Base-by-base conservation (phyloP, 257 asterid genomes). In the Galeopsis tetrahit region DNA sequence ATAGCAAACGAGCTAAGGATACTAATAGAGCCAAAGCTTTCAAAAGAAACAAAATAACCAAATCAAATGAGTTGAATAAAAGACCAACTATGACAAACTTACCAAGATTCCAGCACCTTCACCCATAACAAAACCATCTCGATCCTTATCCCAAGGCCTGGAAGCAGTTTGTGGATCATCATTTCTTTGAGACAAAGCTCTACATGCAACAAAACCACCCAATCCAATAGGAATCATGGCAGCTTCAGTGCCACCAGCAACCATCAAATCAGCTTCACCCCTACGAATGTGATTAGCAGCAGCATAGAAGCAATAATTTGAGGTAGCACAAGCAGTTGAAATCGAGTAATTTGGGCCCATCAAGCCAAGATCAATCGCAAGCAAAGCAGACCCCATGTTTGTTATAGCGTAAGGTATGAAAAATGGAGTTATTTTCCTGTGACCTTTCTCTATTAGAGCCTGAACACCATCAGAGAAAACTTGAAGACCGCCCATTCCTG, bases 251-350 rank as follows among this genome's bases (percentile, higher is more conserved):
- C 97, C 98, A 65, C 98, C 98, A 64, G 90, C 95, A 49, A 93
- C 58, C 97, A 93, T 93, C 76, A 90, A 64, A 83, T 93, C 98
- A 73, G 97, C 95, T 81, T 93, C 98, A n/a, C 98, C 98, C 73
- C 98, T 78, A 7, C 97, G 93, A 69, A 93, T 93, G 88, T 90
- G 98, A 83, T 90, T 93, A 5, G 97, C 98, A 75, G 97, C 98
- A 4, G 97, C 98, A 28, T 90, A 85, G 81, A 93, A 93, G 80
- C 97, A 90, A 64, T 93, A 90, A 70, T 90, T 93, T n/a, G 97
- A 90, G 68, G 98, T 90, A 28, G 98, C 98, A 77, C 98, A 93
- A 81, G 97, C 98, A 76, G 98, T 90, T 69, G 98, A 92, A 74
- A 90, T 92, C 0, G 97, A 93, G 80, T 93, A 93, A 78, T 90